Conservation (phyloP, 2,329 filamentous ascomycete species). For the Aspergillus uvarum region DNA sequence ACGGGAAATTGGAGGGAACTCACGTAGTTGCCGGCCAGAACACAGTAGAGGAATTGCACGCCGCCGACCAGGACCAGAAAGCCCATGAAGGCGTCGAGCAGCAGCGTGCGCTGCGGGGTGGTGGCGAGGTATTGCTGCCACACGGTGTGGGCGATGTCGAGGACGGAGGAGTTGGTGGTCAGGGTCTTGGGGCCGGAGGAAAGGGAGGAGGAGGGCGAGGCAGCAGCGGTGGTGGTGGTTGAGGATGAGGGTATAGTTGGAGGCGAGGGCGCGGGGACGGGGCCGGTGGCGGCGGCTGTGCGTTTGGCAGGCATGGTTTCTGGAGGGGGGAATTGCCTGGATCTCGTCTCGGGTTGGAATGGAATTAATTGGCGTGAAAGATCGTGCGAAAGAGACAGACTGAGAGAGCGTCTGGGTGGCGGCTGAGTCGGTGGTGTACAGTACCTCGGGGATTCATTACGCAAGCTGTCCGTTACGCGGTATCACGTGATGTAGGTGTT, state of each 20-base stretch:
- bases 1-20: slow-evolving; percentile 44
- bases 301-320: slow-evolving; percentile 26
- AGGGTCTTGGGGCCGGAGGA: slow-evolving; percentile 38
- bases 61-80: slow-evolving; percentile 83
- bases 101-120: slow-evolving; percentile 87
- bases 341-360: neutral
- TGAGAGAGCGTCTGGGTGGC: neutral
- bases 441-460: neutral
- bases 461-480: slow-evolving; percentile 7
- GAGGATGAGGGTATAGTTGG: slow-evolving; percentile 29
- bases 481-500: neutral
- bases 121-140: slow-evolving; percentile 74
- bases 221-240: slow-evolving; percentile 14
- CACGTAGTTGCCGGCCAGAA: slow-evolving; percentile 92
- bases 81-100: slow-evolving; percentile 85
- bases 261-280: slow-evolving; percentile 29
- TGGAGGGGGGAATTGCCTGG: neutral
- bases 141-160: slow-evolving; percentile 66
- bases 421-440: neutral
- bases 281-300: slow-evolving; percentile 19
- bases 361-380: neutral
- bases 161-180: slow-evolving; percentile 40
- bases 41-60: slow-evolving; percentile 92
- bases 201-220: slow-evolving; percentile 26
- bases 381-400: too few relatives aligned